These are phyloP conservation scores for Aegle marmelos DNA, from an alignment of 345 rosid genomes.

Conservation along the genomic window DNA sequence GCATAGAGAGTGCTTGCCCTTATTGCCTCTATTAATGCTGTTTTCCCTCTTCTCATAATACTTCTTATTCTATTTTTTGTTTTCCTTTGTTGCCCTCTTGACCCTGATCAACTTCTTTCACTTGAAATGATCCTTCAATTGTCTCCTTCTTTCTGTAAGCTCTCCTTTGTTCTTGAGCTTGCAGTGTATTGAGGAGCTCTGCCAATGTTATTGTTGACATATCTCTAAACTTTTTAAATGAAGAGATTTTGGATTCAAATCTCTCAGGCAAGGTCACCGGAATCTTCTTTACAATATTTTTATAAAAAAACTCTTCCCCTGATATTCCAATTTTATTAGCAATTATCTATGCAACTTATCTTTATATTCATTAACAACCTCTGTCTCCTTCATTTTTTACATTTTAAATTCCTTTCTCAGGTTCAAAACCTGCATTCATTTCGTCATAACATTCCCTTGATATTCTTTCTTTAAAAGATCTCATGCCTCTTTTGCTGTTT, in stretches of 20 bases:
- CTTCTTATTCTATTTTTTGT: neutral
- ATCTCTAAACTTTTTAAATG: no score
- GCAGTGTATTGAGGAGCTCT: neutral
- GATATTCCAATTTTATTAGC: neutral
- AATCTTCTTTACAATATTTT: neutral
- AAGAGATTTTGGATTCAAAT: no score
- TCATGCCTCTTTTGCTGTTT: neutral
- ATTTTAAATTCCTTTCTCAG: slow-evolving; percentile 2
- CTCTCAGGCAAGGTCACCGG: neutral
- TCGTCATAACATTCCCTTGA: neutral
- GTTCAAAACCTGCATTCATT: neutral
- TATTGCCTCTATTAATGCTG: neutral
- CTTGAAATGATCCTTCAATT: neutral
- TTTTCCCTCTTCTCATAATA: neutral
- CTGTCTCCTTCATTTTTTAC: neutral
- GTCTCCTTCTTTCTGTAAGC: neutral
- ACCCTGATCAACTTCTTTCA: neutral
- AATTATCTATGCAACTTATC: neutral
- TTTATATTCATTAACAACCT: neutral
- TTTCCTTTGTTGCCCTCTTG: neutral
- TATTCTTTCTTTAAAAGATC: neutral
- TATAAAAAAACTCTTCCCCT: neutral
- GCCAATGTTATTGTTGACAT: no score
- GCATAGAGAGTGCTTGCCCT: neutral
- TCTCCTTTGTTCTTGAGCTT: neutral